Evolutionary conservation across 805 yeast genomes (phyloP).

Genomic region (Clavispora asparagi): DNA sequence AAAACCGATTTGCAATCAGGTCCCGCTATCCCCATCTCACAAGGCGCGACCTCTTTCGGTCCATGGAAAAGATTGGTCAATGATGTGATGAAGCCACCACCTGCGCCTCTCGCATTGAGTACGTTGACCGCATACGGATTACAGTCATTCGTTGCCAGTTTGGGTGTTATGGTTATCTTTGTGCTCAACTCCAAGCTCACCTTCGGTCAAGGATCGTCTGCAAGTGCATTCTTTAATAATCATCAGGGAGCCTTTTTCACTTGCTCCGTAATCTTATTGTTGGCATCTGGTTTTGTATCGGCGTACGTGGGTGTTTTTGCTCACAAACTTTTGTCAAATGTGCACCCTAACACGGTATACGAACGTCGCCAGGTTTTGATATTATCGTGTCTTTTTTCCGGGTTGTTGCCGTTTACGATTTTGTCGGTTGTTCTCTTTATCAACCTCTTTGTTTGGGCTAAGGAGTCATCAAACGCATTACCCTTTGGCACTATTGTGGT

Average conservation of each 20-base stretch:
- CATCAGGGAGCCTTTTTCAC: constrained; percentile 65
- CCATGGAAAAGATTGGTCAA: constrained; percentile 49
- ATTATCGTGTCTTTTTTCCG: constrained; percentile 29
- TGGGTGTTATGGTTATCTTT: constrained; percentile 55
- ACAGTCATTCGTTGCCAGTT: constrained; percentile 60
- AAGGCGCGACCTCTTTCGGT: constrained; percentile 4
- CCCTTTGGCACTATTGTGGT: constrained; percentile 73
- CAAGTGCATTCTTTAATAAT: constrained; percentile 54
- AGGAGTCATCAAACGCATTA: constrained; percentile 67
- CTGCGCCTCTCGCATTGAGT: constrained; percentile 43
- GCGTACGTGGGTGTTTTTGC: constrained; percentile 68
- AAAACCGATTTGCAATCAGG: constrained; percentile 44
- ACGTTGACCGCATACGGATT: constrained; percentile 68
- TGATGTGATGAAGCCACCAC: constrained; percentile 54
- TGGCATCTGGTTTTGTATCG: constrained; percentile 67
- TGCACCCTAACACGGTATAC: constrained; percentile 22
- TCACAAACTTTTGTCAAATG: constrained; percentile 48
- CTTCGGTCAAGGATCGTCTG: constrained; percentile 21
- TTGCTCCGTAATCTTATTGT: constrained; percentile 54
- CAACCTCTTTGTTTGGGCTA: constrained; percentile 71
- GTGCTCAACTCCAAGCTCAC: constrained; percentile 30
- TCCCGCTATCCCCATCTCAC: constrained; percentile 11
- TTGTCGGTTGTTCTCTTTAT: constrained; percentile 48
- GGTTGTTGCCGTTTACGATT: constrained; percentile 42
- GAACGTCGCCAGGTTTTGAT: background rate